Percentiles rank a stretch among this genome's conserved stretches.
Conservation (phyloP, 768 basidiomycete genomes). For the Auricularia sp. region DNA sequence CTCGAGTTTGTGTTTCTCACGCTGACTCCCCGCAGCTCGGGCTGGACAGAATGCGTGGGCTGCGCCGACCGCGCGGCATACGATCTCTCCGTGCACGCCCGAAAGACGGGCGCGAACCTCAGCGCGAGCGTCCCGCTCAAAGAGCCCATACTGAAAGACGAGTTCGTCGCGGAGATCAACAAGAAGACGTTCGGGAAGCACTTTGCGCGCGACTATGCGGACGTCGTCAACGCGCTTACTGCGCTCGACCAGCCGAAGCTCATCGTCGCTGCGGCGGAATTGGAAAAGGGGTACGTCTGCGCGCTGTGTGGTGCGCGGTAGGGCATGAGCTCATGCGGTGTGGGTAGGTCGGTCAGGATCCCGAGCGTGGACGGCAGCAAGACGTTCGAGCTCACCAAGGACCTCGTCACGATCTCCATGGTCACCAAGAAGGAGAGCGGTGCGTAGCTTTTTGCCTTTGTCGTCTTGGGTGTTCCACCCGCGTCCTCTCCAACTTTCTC, state of each 20-base stretch:
- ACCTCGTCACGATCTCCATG: constrained; percentile 65
- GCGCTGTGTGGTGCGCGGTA: no score
- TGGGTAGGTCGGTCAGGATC: constrained; percentile 43
- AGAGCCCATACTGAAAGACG: constrained; percentile 76
- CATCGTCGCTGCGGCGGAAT: constrained; percentile 53
- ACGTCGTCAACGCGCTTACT: constrained; percentile 53
- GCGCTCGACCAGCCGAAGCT: constrained; percentile 60
- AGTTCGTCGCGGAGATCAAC: constrained; percentile 69
- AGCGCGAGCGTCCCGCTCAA: constrained; percentile 80
- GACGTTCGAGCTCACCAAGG: constrained; percentile 60
- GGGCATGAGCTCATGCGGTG: no score
- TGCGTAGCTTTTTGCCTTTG: constrained; percentile 8
- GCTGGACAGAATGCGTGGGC: constrained; percentile 98
- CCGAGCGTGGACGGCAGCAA: constrained; percentile 45
- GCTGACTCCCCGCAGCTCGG: constrained; percentile 37
- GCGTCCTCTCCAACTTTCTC: no score
- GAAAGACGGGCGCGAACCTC: constrained; percentile 73
- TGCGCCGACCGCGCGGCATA: constrained; percentile 98
- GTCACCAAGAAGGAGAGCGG: constrained; percentile 85
- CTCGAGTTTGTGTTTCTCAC: no score
- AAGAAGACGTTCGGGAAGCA: constrained; percentile 85
- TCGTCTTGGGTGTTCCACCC: constrained; percentile 2
- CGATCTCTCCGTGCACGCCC: constrained; percentile 83
- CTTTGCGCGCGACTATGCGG: constrained; percentile 73
- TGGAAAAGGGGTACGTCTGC: constrained; percentile 57